Base-by-base conservation (phyloP, 352 stramenopile genomes). In the Phytophthora sp. region DNA sequence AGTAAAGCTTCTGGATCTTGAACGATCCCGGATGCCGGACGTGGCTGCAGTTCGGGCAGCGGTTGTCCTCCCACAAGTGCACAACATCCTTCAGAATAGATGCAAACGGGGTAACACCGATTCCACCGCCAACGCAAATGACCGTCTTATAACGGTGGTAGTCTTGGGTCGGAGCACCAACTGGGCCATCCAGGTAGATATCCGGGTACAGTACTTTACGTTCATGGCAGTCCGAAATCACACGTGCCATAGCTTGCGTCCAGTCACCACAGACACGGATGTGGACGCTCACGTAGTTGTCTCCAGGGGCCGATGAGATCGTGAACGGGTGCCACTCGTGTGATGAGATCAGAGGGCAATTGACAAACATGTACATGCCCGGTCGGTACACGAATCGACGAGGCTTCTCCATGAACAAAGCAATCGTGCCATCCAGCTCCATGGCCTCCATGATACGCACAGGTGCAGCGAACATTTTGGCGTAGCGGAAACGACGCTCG, bases 311-410 rank as follows among this genome's bases (percentile, higher is more conserved):
- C 12, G 85, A 96, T 24, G 89, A 96, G 52, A 98, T 89, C 10
- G 87, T 97, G 73, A 97, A 98, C 41, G 92, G 91, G 50, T 98
- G 92, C 90, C 90, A 97, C 74, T 97, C 83, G 27, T 88, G 73
- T 5, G 63, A 59, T 21, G 87, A 95, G 43, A 98, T 85, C 7
- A 79, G 24, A 11, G 89, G 89, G 23, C 91, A 77, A 59, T 97
- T 94, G 44, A 98, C 73, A 54, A 95, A 97, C 49, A 92, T 73
- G 67, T 97, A 97, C 85, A 94, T 92, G 17, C 85, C 85, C 1
- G 85, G 85, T 6, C 74, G 74, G 68, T 89, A 92, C 23, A 77
- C 73, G 51, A 94, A 92, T n/a, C 74, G 74, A 49, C 77, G 73
- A 7, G 85, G 82, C 48, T 90, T 92, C 51, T 91, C 81, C 68